Evolutionary conservation across 2,329 filamentous ascomycete genomes (phyloP), one percentile per base, ranked within the genome.

Genomic region (Zopfia rhizophila): DNA sequence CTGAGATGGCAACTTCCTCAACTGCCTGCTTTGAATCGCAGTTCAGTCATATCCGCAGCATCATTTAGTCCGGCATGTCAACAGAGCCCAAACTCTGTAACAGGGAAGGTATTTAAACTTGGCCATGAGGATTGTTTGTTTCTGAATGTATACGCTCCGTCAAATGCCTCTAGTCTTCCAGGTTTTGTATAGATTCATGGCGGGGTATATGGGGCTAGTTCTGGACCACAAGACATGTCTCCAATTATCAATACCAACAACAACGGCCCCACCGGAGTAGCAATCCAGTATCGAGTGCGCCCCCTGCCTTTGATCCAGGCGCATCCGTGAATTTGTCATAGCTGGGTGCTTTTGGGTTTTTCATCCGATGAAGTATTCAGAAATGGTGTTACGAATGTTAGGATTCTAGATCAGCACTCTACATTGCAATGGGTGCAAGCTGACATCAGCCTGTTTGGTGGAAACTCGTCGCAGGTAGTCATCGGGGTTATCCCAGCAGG

Each of bases 341-440:
- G 64, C 61, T 75, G 11, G 72, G 69, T 19, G 73, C 73, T 1
- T 74, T 75, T 50, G 73, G 72, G 1, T 75, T 75, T 72, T 7
- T 60, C 66, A 33, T 59, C 58, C 1, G 67, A 63, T 33, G 66
- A 73, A 35, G 60, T 72, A 12, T 52, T 45, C 38, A 46, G 62
- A 2, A 57, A 61, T 24, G 70, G 69, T 11, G 58, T 45, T 0
- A 54, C 62, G 27, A 73, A 72, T 39, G 65, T 65, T 2, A 69
- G 69, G 6, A 31, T 74, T 6, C 53, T 70, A 63, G 79, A 82
- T 51, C 78, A 81, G 49, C 65, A 75, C 4, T 54, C 74, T 5
- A 78, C 77, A 0, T 58, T 79, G 13, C 68, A 79, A 55, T 82
- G 79, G 79, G 71, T 78, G 0, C 63, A 75, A 18, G 61, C 72